These are phyloP conservation scores for Xylariomycetidae sp. DNA, from an alignment of 2,329 filamentous ascomycete genomes.

Conservation along the genomic window DNA sequence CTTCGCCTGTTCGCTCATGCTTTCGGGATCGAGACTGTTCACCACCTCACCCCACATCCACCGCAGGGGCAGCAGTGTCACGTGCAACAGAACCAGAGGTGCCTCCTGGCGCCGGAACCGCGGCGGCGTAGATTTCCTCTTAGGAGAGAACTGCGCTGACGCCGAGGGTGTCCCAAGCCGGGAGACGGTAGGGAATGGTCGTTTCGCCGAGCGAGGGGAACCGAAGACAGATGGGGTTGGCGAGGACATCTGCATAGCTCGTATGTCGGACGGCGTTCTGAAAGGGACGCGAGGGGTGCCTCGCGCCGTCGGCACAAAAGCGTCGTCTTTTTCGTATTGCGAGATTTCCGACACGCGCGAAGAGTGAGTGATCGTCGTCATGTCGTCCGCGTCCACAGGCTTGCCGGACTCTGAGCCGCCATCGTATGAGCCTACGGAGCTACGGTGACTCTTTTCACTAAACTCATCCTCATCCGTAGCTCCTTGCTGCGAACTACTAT, in stretches of 20 bases:
- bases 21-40: conserved; percentile 30
- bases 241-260: conserved; percentile 66
- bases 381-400: conserved; percentile 19
- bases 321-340: conserved; percentile 38
- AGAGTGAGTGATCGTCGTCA: conserved; percentile 30
- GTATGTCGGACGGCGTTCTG: conserved; percentile 62
- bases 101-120: conserved; percentile 52
- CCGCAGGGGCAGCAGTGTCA: conserved; percentile 66
- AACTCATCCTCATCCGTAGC: conserved; percentile 51
- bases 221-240: conserved; percentile 49
- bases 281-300: conserved; percentile 58
- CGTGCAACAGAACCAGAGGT: conserved; percentile 73
- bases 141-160: conserved; percentile 48
- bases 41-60: conserved; percentile 58
- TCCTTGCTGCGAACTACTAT: conserved; percentile 46
- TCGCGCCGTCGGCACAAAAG: conserved; percentile 50
- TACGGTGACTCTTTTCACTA: conserved; percentile 51
- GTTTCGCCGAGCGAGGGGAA: conserved; percentile 51
- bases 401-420: conserved; percentile 26
- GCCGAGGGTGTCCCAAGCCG: conserved; percentile 49
- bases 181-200: conserved; percentile 44
- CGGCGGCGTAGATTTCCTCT: conserved; percentile 47
- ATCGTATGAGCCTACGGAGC: conserved; percentile 48
- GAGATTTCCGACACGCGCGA: conserved; percentile 47
- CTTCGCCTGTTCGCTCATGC: conserved; percentile 35